phyloP scores from a whole-genome alignment of 371 early-diverging fungal genomes.

The Mortierella sp. region DNA sequence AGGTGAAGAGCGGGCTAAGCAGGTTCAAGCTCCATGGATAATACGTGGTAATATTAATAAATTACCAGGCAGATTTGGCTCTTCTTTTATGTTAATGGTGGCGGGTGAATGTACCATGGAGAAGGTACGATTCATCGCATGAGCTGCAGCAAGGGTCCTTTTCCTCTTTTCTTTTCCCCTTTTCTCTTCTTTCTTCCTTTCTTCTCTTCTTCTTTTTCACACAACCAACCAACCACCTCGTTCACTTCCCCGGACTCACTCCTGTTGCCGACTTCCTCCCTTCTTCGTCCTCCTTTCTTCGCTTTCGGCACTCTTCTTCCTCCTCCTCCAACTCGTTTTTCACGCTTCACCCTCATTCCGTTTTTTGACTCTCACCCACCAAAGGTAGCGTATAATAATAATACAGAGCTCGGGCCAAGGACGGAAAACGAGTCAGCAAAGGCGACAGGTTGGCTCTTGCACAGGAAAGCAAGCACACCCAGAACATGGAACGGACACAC shows the following conservation, averaged over 20 bases:
- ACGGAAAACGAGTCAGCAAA: background rate
- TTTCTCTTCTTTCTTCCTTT: background rate
- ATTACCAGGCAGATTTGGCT: no score
- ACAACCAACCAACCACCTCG: background rate
- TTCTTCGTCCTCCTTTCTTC: background rate
- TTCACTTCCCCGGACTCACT: background rate
- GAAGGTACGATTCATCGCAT: background rate
- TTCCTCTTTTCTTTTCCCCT: background rate
- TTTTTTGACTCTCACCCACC: background rate
- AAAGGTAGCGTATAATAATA: background rate
- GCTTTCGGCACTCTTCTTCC: background rate
- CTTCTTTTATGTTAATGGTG: no score
- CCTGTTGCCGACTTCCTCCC: background rate
- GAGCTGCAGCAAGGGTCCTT: constrained; percentile 6
- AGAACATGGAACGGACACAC: background rate
- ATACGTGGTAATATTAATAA: background rate
- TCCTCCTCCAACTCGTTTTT: background rate
- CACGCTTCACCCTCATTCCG: background rate
- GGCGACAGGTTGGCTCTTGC: constrained; percentile 1
- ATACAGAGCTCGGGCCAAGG: constrained; percentile 20
- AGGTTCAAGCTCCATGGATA: background rate
- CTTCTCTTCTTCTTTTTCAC: background rate
- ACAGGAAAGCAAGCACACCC: background rate
- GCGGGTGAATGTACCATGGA: background rate
- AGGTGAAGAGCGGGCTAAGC: background rate